Evolutionary conservation across 345 rosid genomes (phyloP), one percentile per base, ranked within the genome.

Genomic region (Eucalyptus guilfoylei): DNA sequence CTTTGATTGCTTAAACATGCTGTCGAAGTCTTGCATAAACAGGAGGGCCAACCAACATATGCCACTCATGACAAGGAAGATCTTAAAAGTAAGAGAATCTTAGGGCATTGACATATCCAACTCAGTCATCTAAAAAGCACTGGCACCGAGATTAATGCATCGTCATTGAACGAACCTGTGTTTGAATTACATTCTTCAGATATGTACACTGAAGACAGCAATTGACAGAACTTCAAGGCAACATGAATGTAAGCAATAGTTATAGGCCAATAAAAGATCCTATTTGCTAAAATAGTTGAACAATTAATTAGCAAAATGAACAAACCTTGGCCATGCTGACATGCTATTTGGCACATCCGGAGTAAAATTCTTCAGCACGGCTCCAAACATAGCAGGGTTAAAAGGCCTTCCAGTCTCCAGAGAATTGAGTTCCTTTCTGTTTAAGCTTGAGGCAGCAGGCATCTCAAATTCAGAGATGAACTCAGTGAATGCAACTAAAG

Each of bases 301-400:
- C n/a, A 80, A 15, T 80, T 30, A 10, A 76, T 11, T 49, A 44
- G 34, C 80, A 85, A 85, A 88, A 89, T 28, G 87, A 87, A 91
- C 96, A 92, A 91, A 96, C 99, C 99, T 98, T 89, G 97, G 97
- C 88, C 98, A 90, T 88, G 97, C 96, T 40, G 96, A 95, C 90
- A 94, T 93, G 94, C 95, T 91, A 94, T 88, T 94, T 86, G 95
- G 96, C 89, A 97, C 96, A 92, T 97, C 98, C 32, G 99, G 99
- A 64, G 98, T 95, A 92, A 98, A 98, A 34, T 91, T 92, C 90
- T 93, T 93, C 87, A 98, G 97, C 87, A 98, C 96, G 30, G 88
- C 93, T 91, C 95, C 98, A 92, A 97, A 98, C 99, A 98, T 95
- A 87, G 94, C 90, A 87, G 98, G 99, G 88, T 92, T 93, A 87